These are phyloP conservation scores for Nitzschia sp. DNA, from an alignment of 108 stramenopile species.

Conservation along the genomic window DNA sequence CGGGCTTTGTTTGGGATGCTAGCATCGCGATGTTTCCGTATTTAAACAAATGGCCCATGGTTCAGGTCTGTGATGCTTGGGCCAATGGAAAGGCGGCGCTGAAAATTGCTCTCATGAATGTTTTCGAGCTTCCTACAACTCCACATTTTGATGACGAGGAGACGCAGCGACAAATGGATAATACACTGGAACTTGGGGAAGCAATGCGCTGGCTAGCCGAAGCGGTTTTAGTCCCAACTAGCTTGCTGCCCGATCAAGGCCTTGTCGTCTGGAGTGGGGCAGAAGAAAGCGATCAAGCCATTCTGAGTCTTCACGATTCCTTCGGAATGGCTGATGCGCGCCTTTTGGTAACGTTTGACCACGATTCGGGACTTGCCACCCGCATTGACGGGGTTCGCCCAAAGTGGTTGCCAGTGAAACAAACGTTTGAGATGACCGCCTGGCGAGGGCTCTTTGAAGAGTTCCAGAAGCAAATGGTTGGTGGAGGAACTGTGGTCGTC, in stretches of 20 bases:
- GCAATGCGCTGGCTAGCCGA: slow-evolving; percentile 23
- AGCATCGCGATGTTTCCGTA: not conserved
- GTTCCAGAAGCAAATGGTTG: not conserved
- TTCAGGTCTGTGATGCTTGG: slow-evolving; percentile 13
- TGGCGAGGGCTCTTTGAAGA: not conserved
- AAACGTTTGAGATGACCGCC: not conserved
- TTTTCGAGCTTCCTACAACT: not conserved
- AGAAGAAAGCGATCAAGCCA: not conserved
- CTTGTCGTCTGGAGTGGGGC: slow-evolving; percentile 8
- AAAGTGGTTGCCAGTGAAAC: not conserved
- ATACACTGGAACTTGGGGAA: not conserved
- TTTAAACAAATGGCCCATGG: not conserved
- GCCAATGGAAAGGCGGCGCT: not conserved
- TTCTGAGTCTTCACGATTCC: not conserved
- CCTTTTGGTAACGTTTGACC: slow-evolving; percentile 3
- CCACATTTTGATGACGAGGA: not conserved
- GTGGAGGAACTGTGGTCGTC: not conserved
- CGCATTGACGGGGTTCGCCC: not conserved
- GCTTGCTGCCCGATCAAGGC: slow-evolving; percentile 5
- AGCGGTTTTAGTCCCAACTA: slow-evolving; percentile 4
- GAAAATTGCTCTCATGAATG: slow-evolving; percentile 5
- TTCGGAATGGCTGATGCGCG: not conserved
- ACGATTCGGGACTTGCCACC: not conserved
- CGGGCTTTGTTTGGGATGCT: slow-evolving; percentile 18
- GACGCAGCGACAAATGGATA: not conserved